Evolutionary conservation across 768 basidiomycete species (phyloP), one percentile per base, ranked within the genome.

Genomic region (Leccinum olivaceopallidum): DNA sequence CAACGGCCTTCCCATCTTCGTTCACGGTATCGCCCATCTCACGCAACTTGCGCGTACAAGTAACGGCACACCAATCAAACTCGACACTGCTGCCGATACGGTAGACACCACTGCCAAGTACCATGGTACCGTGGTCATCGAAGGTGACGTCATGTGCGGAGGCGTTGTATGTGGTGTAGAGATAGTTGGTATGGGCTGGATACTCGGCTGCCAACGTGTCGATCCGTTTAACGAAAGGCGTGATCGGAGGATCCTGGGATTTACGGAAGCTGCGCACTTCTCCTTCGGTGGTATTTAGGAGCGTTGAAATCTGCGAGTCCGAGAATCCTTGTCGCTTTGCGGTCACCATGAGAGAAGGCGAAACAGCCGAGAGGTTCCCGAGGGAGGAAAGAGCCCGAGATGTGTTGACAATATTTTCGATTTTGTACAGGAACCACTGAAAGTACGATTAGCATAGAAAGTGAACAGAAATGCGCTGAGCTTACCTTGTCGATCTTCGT

Each of bases 51-150:
- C 97, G 83, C 14, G 95, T 94, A 73, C 95, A 98, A 2, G 96
- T 98, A 44, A 99, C 97, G n/a, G 97, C 96, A 74, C 97, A 99
- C 97, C 97, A 99, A 75, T 99, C 97, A 73, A 99, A 99, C 80
- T 99, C 97, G 71, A 99, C 97, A 65, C 92, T 95, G 75, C 91
- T 94, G 51, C 97, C 97, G 67, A 99, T 98, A 61, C 97, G 89
- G 78, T 99, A 98, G 22, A 99, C 97, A 67, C 97, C 97, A 61
- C 90, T 93, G 26, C 97, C 97, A 24, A 98, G 87, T 24, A 99
- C 96, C 93, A 98, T 97, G n/a, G 95, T 98, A 48, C 97, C 97
- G 65, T 97, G 86, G 67, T 98, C 96, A 69, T 95, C 81, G 71
- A 98, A 98, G 22, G 92, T 85, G 72, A 99, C 89, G 69, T 99